phyloP scores from a whole-genome alignment of 768 basidiomycete species.

The Rhizopogon rudus region DNA sequence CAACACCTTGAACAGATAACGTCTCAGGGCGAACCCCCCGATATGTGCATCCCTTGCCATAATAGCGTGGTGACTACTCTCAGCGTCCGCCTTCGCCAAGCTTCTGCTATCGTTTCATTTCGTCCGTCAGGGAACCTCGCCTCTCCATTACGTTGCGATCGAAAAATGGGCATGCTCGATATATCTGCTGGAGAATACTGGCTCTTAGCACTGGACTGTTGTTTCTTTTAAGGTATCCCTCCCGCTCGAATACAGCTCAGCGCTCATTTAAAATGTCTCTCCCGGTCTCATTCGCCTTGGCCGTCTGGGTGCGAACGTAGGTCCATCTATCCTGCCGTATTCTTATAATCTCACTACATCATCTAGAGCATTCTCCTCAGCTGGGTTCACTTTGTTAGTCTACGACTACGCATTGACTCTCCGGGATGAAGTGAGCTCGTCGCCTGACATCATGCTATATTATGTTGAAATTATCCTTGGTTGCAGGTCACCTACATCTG shows the following conservation, averaged over 20 bases:
- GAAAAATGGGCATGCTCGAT: too few relatives aligned
- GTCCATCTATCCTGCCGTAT: not conserved
- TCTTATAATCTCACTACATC: not conserved
- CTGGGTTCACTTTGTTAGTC: conserved; percentile 6
- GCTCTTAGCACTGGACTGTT: too few relatives aligned
- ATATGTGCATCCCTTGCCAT: too few relatives aligned
- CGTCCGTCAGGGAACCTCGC: too few relatives aligned
- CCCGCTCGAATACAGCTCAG: not conserved
- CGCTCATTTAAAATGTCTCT: not conserved
- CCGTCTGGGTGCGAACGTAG: conserved; percentile 4
- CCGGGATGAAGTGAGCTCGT: conserved; percentile 7
- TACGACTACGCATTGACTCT: conserved; percentile 15
- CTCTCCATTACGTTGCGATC: too few relatives aligned
- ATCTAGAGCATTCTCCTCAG: conserved; percentile 7
- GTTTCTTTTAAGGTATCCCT: not conserved
- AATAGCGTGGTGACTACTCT: too few relatives aligned
- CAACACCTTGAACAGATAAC: too few relatives aligned
- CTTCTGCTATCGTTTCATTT: too few relatives aligned
- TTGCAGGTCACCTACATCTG: conserved; percentile 13
- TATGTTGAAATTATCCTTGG: not conserved
- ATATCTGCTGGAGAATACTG: too few relatives aligned
- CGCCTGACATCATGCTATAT: not conserved
- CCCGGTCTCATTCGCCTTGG: not conserved
- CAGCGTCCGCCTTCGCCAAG: too few relatives aligned
- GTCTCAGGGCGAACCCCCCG: too few relatives aligned